Evolutionary conservation across 2,329 filamentous ascomycete genomes (phyloP), one percentile per base, ranked within the genome.

Genomic region (Daldinia sp.): DNA sequence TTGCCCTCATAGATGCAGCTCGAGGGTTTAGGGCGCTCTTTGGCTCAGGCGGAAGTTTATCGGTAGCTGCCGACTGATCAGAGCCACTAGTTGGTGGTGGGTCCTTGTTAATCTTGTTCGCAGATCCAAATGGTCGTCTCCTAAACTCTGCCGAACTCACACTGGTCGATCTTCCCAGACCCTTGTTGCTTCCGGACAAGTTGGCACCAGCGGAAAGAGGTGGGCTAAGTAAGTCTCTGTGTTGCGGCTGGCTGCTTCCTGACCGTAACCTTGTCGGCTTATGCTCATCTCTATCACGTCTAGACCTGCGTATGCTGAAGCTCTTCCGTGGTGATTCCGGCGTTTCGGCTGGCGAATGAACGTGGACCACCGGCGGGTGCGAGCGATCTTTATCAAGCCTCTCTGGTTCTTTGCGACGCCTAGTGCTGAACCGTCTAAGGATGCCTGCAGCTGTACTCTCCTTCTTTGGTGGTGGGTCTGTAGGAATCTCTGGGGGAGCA

Each of bases 371-470:
- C 48, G 92, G 90, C 46, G 93, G 92, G 54, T 91, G 89, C 41
- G 91, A 90, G 12, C 89, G 87, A 70, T 88, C 89, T 74, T 83
- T 88, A 63, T 89, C 85, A 65, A 87, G 83, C 67, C 86, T 87
- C 81, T 88, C 88, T 73, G 85, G 87, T 72, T 92, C 93, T 79
- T 87, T 89, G 63, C 90, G 88, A 74, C 91, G 89, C 71, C 95
- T 89, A 6, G 96, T 98, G 82, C 95, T 98, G 78, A 99, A 94
- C 41, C 96, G 89, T 72, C 96, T 88, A 55, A 99, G 83, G 57
- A 99, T 84, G 30, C 94, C 93, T 28, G 90, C 92, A 39, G 94
- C 93, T 4, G 93, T 89, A 75, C 93, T 96, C 79, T 98, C 95
- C 79, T 96, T 97, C 82, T 93, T 94, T 56, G 84, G 83, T 4